phyloP scores from a whole-genome alignment of 2,329 filamentous ascomycete genomes.

The Cladophialophora carrionii region DNA sequence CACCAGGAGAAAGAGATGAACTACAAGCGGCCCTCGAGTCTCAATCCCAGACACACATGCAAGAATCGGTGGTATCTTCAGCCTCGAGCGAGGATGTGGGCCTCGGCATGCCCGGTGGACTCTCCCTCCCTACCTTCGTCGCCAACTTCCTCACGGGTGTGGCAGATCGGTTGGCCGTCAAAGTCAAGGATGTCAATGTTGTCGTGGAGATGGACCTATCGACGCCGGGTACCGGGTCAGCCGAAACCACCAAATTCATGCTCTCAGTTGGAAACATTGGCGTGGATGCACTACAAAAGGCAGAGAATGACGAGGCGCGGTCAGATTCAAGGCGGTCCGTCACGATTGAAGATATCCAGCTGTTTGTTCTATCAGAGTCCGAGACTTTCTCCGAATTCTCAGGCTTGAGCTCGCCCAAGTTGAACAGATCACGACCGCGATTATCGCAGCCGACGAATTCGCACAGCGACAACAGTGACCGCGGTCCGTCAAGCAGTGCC shows the following conservation, averaged over 20 bases:
- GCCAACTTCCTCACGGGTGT: conserved; percentile 63
- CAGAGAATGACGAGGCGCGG: not conserved
- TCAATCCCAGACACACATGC: conserved; percentile 53
- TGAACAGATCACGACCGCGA: conserved; percentile 27
- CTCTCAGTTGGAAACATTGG: conserved; percentile 27
- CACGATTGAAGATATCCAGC: conserved; percentile 30
- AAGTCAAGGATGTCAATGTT: conserved; percentile 53
- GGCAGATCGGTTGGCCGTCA: conserved; percentile 60
- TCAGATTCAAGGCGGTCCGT: conserved; percentile 28
- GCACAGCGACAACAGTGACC: conserved; percentile 21
- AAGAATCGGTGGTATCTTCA: conserved; percentile 54
- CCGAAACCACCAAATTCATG: conserved; percentile 35
- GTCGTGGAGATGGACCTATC: conserved; percentile 30
- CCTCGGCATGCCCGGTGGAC: conserved; percentile 57
- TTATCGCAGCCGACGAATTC: conserved; percentile 21
- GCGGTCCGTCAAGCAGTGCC: conserved; percentile 23
- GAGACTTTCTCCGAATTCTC: conserved; percentile 35
- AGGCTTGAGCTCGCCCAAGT: conserved; percentile 33
- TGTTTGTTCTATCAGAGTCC: conserved; percentile 33
- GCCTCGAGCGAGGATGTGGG: conserved; percentile 55
- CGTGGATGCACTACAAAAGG: conserved; percentile 23
- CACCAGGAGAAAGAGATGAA: conserved; percentile 60
- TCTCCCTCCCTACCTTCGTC: conserved; percentile 63
- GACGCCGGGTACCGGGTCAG: conserved; percentile 6
- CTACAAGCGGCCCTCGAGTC: conserved; percentile 61